Evolutionary conservation across 352 stramenopile species (phyloP).

Genomic region (Phytophthora hibernalis): DNA sequence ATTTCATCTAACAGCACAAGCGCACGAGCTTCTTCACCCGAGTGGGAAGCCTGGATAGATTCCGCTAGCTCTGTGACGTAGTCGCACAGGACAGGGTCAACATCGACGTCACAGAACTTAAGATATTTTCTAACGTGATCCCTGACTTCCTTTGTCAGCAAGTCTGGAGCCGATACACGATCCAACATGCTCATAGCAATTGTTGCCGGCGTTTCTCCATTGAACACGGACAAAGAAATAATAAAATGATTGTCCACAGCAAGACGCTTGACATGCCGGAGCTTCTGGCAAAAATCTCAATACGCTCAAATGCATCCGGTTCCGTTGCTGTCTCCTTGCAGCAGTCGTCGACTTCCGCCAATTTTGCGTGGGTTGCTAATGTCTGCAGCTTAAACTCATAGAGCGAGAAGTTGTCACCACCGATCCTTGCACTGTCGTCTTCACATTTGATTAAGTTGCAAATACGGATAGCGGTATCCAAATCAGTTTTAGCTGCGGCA

Average conservation of each 20-base stretch:
- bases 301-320: constrained; percentile 21
- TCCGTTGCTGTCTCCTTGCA: background rate
- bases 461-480: constrained; percentile 41
- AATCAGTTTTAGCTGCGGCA: constrained; percentile 36
- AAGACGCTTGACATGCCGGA: constrained; percentile 64
- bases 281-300: constrained; percentile 51
- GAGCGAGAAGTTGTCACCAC: constrained; percentile 14
- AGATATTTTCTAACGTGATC: constrained; percentile 62
- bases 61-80: constrained; percentile 57
- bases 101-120: constrained; percentile 39
- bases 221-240: constrained; percentile 63
- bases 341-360: background rate
- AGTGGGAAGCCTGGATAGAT: constrained; percentile 33
- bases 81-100: constrained; percentile 55
- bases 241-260: constrained; percentile 56
- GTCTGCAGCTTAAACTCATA: constrained; percentile 38
- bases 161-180: constrained; percentile 46
- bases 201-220: constrained; percentile 61
- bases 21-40: constrained; percentile 35
- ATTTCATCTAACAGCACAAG: constrained; percentile 49
- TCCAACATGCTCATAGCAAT: constrained; percentile 85
- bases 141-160: constrained; percentile 44
- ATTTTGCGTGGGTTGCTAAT: background rate
- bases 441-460: constrained; percentile 38
- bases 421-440: background rate